These are phyloP conservation scores for Mycotypha africana DNA, from an alignment of 371 early-diverging fungal species.

Conservation along the genomic window DNA sequence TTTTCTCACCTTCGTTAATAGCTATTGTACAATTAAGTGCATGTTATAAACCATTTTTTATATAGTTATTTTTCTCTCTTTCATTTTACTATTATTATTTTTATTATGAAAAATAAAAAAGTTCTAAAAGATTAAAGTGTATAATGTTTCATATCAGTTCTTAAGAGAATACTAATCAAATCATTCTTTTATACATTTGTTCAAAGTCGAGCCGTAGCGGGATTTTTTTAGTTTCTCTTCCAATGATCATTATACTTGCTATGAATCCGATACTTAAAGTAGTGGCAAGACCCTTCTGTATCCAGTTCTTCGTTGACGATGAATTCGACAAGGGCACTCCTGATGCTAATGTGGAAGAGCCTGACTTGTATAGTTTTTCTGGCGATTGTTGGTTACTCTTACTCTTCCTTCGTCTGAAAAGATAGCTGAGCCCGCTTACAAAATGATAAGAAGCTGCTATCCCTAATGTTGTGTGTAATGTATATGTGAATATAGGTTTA, in stretches of 20 bases:
- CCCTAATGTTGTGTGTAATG: constrained; percentile 25
- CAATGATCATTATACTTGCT: constrained; percentile 25
- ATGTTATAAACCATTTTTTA: background rate
- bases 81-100: too few species aligned
- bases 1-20: background rate
- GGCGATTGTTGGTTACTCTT: background rate
- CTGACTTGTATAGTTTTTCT: background rate
- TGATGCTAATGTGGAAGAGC: too few species aligned
- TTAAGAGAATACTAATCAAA: too few species aligned
- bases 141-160: too few species aligned
- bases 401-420: constrained; percentile 1
- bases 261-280: constrained; percentile 15
- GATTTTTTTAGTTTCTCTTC: constrained; percentile 30
- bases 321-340: too few species aligned
- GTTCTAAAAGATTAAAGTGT: too few species aligned
- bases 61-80: background rate
- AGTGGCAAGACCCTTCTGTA: constrained; percentile 7
- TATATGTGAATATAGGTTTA: constrained; percentile 27
- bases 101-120: background rate
- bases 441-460: constrained; percentile 27
- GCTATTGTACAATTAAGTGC: too few species aligned
- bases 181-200: constrained; percentile 23
- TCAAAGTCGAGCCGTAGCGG: constrained; percentile 38
- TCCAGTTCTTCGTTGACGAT: constrained; percentile 15
- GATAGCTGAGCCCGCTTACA: constrained; percentile 21